These are phyloP conservation scores for Ecytonucleospora hepatopenaei DNA, from an alignment of 371 early-diverging fungal genomes.

Conservation along the genomic window DNA sequence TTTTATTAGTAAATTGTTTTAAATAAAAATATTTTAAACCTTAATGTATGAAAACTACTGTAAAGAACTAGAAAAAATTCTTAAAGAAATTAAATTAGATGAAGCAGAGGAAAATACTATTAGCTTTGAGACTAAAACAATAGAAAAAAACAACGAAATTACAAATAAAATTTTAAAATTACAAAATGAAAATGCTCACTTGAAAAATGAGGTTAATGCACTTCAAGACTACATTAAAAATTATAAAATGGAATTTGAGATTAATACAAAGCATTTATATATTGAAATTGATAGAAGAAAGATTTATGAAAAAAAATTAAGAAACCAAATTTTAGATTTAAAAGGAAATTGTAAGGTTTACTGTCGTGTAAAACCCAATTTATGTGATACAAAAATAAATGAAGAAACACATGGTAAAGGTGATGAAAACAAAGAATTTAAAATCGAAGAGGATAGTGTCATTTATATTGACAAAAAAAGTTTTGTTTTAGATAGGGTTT, in stretches of 20 bases:
- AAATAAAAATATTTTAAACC: no score
- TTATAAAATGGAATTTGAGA: slow-evolving; percentile 1
- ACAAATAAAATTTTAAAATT: not conserved
- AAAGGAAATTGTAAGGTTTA: slow-evolving; percentile 92
- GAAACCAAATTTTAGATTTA: slow-evolving; percentile 61
- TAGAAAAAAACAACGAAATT: not conserved
- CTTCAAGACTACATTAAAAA: not conserved
- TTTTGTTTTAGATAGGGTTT: slow-evolving; percentile 76
- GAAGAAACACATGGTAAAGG: slow-evolving; percentile 48
- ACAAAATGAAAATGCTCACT: slow-evolving; percentile 8
- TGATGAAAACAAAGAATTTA: slow-evolving; percentile 13
- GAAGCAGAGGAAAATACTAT: not conserved
- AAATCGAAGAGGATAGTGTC: not conserved
- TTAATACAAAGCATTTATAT: not conserved
- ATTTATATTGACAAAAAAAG: slow-evolving; percentile 59
- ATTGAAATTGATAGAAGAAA: not conserved
- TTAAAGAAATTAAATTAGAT: not conserved
- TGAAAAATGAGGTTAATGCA: slow-evolving; percentile 8
- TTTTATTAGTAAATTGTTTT: no score
- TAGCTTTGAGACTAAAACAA: not conserved
- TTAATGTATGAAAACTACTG: not conserved
- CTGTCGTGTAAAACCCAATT: slow-evolving; percentile 72
- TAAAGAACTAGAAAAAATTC: not conserved
- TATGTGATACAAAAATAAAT: not conserved
- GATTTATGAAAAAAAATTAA: slow-evolving; percentile 10